Evolutionary conservation across 495 filamentous ascomycete species (phyloP).

Genomic region (Penicillium lividum): DNA sequence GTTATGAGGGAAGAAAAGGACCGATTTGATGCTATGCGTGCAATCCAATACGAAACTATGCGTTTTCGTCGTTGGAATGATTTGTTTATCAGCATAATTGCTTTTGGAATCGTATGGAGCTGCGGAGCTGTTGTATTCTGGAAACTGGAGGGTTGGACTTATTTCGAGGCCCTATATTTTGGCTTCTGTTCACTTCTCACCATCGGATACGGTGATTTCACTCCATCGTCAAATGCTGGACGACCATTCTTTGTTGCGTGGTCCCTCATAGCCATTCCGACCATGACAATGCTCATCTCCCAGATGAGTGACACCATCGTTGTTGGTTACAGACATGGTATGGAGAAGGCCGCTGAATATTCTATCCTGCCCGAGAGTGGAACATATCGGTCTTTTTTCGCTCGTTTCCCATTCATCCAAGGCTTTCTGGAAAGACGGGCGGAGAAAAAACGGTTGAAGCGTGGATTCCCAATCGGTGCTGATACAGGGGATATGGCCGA

Average conservation of each 20-base stretch:
- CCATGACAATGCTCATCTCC: constrained; percentile 66
- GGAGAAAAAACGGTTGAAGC: constrained; percentile 45
- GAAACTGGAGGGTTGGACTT: constrained; percentile 55
- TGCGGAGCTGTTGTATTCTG: constrained; percentile 80
- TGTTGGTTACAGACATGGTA: constrained; percentile 55
- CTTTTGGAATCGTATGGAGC: constrained; percentile 71
- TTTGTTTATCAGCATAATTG: constrained; percentile 64
- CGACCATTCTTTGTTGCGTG: constrained; percentile 90
- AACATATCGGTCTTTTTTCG: constrained; percentile 45
- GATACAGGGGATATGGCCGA: constrained; percentile 6
- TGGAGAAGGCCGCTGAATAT: constrained; percentile 55
- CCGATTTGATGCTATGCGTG: constrained; percentile 78
- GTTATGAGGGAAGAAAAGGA: constrained; percentile 61
- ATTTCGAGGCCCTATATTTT: constrained; percentile 83
- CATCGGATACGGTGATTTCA: constrained; percentile 86
- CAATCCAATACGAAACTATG: constrained; percentile 66
- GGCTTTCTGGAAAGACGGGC: constrained; percentile 36
- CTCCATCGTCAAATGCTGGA: constrained; percentile 70
- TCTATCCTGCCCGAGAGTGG: constrained; percentile 57
- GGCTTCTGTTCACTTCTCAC: constrained; percentile 79
- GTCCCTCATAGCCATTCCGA: constrained; percentile 65
- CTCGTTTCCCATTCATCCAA: constrained; percentile 42
- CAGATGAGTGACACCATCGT: constrained; percentile 67
- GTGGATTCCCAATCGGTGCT: constrained; percentile 47
- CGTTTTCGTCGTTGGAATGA: constrained; percentile 68